A percentile compares a stretch with the other conserved stretches of the same genome.
Conservation (phyloP, 352 stramenopile species). For the Proteromonas lacertae region DNA sequence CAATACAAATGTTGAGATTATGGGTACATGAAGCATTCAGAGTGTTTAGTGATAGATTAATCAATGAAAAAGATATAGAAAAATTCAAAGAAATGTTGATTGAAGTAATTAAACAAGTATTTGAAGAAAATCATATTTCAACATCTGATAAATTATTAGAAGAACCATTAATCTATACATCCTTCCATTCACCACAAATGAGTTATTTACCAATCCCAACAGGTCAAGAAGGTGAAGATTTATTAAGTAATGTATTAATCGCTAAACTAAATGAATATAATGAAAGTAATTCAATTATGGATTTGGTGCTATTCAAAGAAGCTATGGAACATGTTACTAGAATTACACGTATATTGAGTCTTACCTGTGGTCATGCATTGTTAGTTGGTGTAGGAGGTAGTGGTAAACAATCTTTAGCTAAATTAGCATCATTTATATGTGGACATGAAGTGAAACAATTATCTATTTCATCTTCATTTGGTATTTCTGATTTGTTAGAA, state of each 20-base stretch:
- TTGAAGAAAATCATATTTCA: conserved; percentile 30
- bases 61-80: conserved; percentile 10
- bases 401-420: conserved; percentile 36
- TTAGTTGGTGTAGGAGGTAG: conserved; percentile 50
- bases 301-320: conserved; percentile 51
- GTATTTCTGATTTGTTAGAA: conserved; percentile 80
- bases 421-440: conserved; percentile 29
- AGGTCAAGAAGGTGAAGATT: conserved; percentile 34
- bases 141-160: too few relatives aligned
- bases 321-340: conserved; percentile 35
- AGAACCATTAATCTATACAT: too few relatives aligned
- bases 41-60: conserved; percentile 30
- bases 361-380: conserved; percentile 29
- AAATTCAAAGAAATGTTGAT: too few relatives aligned
- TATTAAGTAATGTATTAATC: conserved; percentile 50
- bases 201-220: conserved; percentile 23
- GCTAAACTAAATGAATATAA: conserved; percentile 70
- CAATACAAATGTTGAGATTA: conserved; percentile 18
- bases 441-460: conserved; percentile 43
- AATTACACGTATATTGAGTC: conserved; percentile 25
- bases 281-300: conserved; percentile 56
- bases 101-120: too few relatives aligned
- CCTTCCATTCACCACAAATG: conserved; percentile 51
- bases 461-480: conserved; percentile 67
- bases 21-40: conserved; percentile 40